Conservation (phyloP, 1,284 basidiomycete species). For the Earliella scabrosa region DNA sequence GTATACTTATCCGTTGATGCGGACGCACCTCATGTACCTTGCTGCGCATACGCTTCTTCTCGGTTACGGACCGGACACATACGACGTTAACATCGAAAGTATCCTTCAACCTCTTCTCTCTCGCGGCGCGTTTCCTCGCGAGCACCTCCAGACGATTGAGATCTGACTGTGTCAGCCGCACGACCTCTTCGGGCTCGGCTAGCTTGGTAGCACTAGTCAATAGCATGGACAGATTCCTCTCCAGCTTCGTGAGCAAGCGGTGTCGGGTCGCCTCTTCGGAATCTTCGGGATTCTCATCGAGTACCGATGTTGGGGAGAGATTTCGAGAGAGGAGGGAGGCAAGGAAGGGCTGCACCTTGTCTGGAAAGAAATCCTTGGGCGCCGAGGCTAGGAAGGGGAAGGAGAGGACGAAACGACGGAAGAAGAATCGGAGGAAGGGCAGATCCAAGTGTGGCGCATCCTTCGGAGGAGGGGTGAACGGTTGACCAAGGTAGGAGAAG, state of each 20-base stretch:
- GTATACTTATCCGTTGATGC: no score
- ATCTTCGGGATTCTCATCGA: constrained; percentile 64
- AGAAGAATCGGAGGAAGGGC: constrained; percentile 87
- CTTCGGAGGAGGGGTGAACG: constrained; percentile 77
- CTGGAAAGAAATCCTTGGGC: constrained; percentile 87
- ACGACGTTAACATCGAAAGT: constrained; percentile 90
- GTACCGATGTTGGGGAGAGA: constrained; percentile 64
- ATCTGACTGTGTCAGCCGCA: constrained; percentile 83
- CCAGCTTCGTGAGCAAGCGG: constrained; percentile 69
- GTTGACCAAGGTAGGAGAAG: constrained; percentile 85
- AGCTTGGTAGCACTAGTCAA: constrained; percentile 84
- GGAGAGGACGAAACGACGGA: constrained; percentile 88
- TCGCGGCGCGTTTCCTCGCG: constrained; percentile 62
- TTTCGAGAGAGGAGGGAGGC: constrained; percentile 81
- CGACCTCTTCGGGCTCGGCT: constrained; percentile 82
- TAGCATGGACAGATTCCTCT: constrained; percentile 85
- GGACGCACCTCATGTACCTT: constrained; percentile 80
- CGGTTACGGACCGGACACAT: constrained; percentile 78
- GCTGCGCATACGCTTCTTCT: constrained; percentile 84
- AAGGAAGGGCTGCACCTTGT: constrained; percentile 92
- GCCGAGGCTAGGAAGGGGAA: constrained; percentile 92
- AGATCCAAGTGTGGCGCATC: constrained; percentile 69
- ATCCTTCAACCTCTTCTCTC: constrained; percentile 48
- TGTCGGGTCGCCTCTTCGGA: constrained; percentile 48
- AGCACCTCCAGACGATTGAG: constrained; percentile 75